Base-by-base conservation (phyloP, 1,284 basidiomycete genomes). In the Erythrobasidium hasegawianum region DNA sequence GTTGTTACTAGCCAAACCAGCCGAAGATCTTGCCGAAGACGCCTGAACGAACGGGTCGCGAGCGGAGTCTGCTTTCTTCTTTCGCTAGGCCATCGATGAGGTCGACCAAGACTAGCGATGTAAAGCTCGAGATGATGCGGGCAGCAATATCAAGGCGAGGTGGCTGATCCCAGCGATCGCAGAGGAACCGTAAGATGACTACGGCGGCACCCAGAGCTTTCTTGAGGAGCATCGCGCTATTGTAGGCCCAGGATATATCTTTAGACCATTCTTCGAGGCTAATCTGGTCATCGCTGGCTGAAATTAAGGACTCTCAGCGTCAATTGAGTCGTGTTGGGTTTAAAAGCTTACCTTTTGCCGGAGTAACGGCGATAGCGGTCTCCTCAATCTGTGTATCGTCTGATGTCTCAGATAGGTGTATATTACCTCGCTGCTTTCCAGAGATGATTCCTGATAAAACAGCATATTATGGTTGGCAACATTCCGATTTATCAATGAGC, bases 161-260 rank as follows among this genome's bases (percentile, higher is more conserved):
- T 7, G 50, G 50, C 26, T 53, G n/a, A 8, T 29, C 16, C 22
- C 26, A 53, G 16, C 26, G 50, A 8, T 53, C 50, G 26, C 8
- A 53, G 16, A 53, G 22, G 26, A 53, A 53, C 8, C 50, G 18
- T 3, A 53, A 20, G 7, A 53, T 26, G 50, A 53, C 50, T 20
- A 53, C 26, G n/a, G 50, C 50, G 14, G 26, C 26, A 26, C 18
- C 50, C 4, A 53, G 16, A 16, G 50, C 50, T 29, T 53, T 53
- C 50, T 53, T 53, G 50, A 53, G 18, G 7, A 53, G 26, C 50
- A 53, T 53, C 16, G 22, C 50, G 26, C 20, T 16, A 16, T 22
- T 53, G 50, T 53, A 53, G 26, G 50, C 26, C 50, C 50, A 53
- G 50, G 50, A 22, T 16, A 53, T 53, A 24, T 53, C 50, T 26